A percentile compares a stretch with the other conserved stretches of the same genome.
Evolutionary conservation across 2,329 filamentous ascomycete genomes (phyloP).

Genomic region (Venturia asperata): DNA sequence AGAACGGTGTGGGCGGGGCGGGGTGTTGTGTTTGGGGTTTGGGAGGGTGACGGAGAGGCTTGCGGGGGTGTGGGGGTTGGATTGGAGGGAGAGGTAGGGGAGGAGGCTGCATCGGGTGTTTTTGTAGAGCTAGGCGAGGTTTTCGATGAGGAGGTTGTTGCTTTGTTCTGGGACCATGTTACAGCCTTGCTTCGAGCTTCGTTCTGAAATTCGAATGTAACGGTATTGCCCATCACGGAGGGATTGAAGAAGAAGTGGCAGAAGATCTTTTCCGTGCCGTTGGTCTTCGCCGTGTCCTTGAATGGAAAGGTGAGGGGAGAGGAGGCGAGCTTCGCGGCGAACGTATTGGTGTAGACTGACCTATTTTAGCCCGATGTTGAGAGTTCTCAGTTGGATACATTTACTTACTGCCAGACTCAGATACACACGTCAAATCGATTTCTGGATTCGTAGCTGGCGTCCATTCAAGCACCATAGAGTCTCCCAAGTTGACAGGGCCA

Average conservation of each 20-base stretch:
- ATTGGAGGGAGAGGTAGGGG: not conserved
- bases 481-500: not conserved
- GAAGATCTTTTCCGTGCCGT: not conserved
- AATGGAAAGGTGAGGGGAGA: not conserved
- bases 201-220: not conserved
- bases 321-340: constrained; percentile 7
- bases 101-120: not conserved
- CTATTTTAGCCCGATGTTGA: not conserved
- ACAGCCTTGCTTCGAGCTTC: not conserved
- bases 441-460: not conserved
- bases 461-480: not conserved
- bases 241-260: constrained; percentile 2
- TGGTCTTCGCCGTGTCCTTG: not conserved
- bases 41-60: not conserved
- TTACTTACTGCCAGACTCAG: not conserved
- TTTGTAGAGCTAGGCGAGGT: not conserved
- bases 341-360: not conserved
- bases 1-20: not conserved
- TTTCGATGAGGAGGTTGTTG: not conserved
- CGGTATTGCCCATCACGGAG: not conserved
- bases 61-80: not conserved
- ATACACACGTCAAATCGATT: not conserved
- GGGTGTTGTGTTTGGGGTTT: not conserved
- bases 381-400: not conserved
- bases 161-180: not conserved